Percentiles rank a stretch among this genome's conserved stretches.
Conservation (phyloP, 2,329 filamentous ascomycete genomes). For the Ophiostoma quercus region DNA sequence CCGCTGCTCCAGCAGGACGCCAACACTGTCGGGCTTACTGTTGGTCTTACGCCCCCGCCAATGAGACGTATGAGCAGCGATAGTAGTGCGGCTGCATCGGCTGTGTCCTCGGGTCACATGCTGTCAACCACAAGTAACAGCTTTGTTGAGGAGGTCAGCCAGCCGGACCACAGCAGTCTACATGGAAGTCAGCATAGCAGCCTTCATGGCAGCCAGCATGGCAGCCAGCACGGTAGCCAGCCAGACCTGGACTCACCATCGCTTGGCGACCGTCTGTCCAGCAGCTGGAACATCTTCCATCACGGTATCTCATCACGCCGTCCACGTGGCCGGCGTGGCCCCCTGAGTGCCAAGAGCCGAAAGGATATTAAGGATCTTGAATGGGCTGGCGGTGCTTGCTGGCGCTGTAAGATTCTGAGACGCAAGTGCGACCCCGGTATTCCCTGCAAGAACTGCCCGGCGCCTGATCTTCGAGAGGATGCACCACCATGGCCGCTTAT, state of each 20-base stretch:
- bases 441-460: conserved; percentile 33
- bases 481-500: conserved; percentile 34
- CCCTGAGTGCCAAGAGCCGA: conserved; percentile 31
- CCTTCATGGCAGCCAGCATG: background rate
- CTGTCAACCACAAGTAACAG: background rate
- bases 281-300: conserved; percentile 28
- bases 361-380: conserved; percentile 33
- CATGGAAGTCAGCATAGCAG: conserved; percentile 3
- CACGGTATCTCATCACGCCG: conserved; percentile 28
- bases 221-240: background rate
- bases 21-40: conserved; percentile 18
- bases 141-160: conserved; percentile 15
- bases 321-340: conserved; percentile 31
- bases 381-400: conserved; percentile 32
- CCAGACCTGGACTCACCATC: conserved; percentile 23
- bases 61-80: conserved; percentile 16
- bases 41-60: conserved; percentile 16
- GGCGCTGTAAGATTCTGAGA: conserved; percentile 33
- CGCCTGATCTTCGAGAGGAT: conserved; percentile 32
- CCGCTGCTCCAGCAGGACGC: conserved; percentile 20
- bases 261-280: conserved; percentile 26
- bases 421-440: conserved; percentile 32
- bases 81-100: conserved; percentile 19
- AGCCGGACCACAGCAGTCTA: conserved; percentile 5
- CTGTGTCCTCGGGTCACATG: conserved; percentile 3